Evolutionary conservation across 2,329 filamentous ascomycete genomes (phyloP).

Genomic region (Cordyceps cateniannulata): DNA sequence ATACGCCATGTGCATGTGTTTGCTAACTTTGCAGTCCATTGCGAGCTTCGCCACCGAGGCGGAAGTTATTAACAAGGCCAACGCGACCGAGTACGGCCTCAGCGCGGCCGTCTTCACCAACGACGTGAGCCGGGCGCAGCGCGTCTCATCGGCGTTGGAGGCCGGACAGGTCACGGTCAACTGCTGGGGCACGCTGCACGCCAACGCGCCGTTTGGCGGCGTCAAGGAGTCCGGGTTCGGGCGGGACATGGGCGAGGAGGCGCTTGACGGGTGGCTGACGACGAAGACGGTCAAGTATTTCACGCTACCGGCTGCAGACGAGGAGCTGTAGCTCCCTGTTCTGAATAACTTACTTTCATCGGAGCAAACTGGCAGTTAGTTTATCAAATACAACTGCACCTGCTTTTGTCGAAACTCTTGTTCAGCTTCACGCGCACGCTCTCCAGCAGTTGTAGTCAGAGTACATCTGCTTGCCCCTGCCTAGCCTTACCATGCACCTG

Average conservation of each 20-base stretch:
- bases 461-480: too few species aligned
- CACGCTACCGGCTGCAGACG: not conserved
- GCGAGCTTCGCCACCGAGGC: constrained; percentile 21
- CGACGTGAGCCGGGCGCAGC: constrained; percentile 28
- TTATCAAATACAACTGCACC: too few species aligned
- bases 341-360: too few species aligned
- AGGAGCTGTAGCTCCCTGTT: too few species aligned
- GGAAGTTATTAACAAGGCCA: constrained; percentile 22
- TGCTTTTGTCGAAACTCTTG: too few species aligned
- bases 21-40: not conserved
- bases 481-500: too few species aligned
- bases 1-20: not conserved
- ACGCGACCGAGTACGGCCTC: constrained; percentile 44
- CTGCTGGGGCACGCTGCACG: constrained; percentile 19
- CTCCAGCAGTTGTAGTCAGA: too few species aligned
- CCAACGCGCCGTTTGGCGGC: constrained; percentile 29
- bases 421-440: too few species aligned
- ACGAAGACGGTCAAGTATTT: constrained; percentile 22
- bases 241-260: constrained; percentile 37
- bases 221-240: constrained; percentile 56
- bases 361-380: too few species aligned
- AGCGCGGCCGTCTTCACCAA: constrained; percentile 49
- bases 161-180: constrained; percentile 26
- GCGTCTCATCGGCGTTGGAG: constrained; percentile 34
- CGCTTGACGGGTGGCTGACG: constrained; percentile 31